Base-by-base conservation (phyloP, 768 basidiomycete species). In the Neoboletus brunneissimus region DNA sequence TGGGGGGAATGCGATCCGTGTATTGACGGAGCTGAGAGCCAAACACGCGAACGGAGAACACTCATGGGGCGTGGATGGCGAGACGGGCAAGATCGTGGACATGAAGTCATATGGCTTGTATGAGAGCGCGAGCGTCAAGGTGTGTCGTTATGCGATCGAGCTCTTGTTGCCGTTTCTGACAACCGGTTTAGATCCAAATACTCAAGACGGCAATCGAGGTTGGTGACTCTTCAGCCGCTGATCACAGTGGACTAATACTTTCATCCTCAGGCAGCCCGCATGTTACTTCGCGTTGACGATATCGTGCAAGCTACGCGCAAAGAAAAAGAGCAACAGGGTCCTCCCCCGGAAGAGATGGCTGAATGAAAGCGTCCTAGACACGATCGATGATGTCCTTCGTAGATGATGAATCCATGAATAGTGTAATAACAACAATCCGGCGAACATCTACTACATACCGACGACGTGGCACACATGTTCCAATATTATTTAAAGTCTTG, bases 131-230 rank as follows among this genome's bases (percentile, higher is more conserved):
- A 94, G 92, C 62, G 96, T 99, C 68, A 98, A 98, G 81, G 86
- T 87, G 56, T 23, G 69, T 56, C 16, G 2, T 15, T 25, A 23
- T 34, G 20, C 35, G 37, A 40, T 29, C 35, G 6, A 7, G 25
- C n/a, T 11, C 22, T 58, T 29, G 3, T 10, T 22, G 10, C 23
- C 35, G 37, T 44, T 34, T n/a, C 47, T 55, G 23, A 62, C 20
- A 0, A 11, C 23, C 0, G 2, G n/a, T 25, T 2, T 60, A 88
- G 89, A 88, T 96, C 35, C 96, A 98, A 79, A 98, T 87, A 10
- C 76, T 96, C 68, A 98, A 98, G 81, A 99, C 95, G 9, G 95
- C 97, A 18, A 88, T 98, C 65, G 94, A 99, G 83, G 88, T 86
- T 52, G 55, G 72, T 41, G 34, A 9, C 10, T 48, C 32, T 29